Base-by-base conservation (phyloP, 1,284 basidiomycete species). In the Ustilago nuda region DNA sequence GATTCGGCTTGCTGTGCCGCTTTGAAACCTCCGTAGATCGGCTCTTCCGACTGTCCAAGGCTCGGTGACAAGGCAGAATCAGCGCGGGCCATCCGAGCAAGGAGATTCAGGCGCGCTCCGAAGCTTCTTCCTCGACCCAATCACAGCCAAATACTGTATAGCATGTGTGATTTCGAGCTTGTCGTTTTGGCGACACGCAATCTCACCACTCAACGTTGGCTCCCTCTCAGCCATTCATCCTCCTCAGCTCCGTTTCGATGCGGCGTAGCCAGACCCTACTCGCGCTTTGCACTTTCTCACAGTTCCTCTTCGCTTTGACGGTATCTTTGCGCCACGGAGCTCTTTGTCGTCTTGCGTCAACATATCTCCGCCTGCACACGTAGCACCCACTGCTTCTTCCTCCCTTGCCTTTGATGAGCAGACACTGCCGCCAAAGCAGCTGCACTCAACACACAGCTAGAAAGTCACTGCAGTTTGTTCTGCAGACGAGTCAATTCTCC, bases 101-200 rank as follows among this genome's bases (percentile, higher is more conserved):
- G 3, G 30, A 50, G 48, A 12, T 50, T 32, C 8, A 13, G 33
- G 15, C 15, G 45, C 27, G 43, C 43, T 17, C 7, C n/a, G 8
- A 19, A 45, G 43, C 19, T 45, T 45, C n/a, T 45, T 45, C 13
- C n/a, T 17, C 12, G 15, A n/a, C 8, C 4, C 39, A 17, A 15
- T 15, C 2, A 41, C 13, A 41, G 6, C 12, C 13, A 41, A 41
- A 41, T 15, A 17, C 13, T 17, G 15, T 27, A 3, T 27, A 27
- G 23, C 23, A 27, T 27, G 56, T 35, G 43, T 35, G 35, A n/a
- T 30, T 45, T 11, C 12, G 13, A 39, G 17, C 17, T 23, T 46
- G 62, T 64, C 62, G 48, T 43, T 50, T 64, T 64, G 62, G 62
- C 62, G 56, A 58, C 62, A 48, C 61, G 48, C n/a, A 41, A n/a